Conservation (phyloP, 2,329 filamentous ascomycete species). For the Macrophomina tecta region DNA sequence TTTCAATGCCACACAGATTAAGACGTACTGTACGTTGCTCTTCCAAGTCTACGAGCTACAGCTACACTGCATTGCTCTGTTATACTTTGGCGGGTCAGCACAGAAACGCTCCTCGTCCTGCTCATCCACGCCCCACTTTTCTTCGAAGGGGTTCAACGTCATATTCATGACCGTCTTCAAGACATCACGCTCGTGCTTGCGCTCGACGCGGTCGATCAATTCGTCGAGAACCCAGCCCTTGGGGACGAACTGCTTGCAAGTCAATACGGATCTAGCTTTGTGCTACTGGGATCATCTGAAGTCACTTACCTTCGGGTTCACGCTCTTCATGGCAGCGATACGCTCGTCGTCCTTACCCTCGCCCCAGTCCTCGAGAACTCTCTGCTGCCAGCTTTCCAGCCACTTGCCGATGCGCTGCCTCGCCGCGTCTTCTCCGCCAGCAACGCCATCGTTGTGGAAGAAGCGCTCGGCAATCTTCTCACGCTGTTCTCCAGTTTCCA, state of each 20-base stretch:
- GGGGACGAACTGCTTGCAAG: slow-evolving; percentile 70
- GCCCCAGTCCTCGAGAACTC: slow-evolving; percentile 79
- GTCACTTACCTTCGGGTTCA: slow-evolving; percentile 75
- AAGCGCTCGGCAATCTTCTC: slow-evolving; percentile 73
- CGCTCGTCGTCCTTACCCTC: slow-evolving; percentile 65
- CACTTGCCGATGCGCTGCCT: slow-evolving; percentile 74
- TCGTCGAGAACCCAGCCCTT: slow-evolving; percentile 93
- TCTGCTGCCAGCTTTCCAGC: slow-evolving; percentile 77
- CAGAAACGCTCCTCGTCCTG: slow-evolving; percentile 83
- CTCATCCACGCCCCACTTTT: slow-evolving; percentile 70
- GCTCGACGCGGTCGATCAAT: slow-evolving; percentile 86
- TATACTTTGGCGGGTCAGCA: slow-evolving; percentile 79
- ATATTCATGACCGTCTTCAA: slow-evolving; percentile 80
- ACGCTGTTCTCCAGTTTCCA: slow-evolving; percentile 69
- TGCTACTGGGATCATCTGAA: background rate
- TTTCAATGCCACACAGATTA: too few species aligned
- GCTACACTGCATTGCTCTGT: slow-evolving; percentile 88
- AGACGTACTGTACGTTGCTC: background rate
- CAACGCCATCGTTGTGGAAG: slow-evolving; percentile 75
- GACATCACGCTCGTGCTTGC: slow-evolving; percentile 79
- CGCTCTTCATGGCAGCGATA: slow-evolving; percentile 75
- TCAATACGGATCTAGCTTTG: background rate
- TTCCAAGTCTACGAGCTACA: slow-evolving; percentile 74
- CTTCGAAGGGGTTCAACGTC: slow-evolving; percentile 82
- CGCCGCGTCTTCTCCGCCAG: slow-evolving; percentile 64